Percentiles rank a stretch among this genome's conserved stretches.
phyloP scores from a whole-genome alignment of 2,329 filamentous ascomycete species.

The Fusarium mundagurra region DNA sequence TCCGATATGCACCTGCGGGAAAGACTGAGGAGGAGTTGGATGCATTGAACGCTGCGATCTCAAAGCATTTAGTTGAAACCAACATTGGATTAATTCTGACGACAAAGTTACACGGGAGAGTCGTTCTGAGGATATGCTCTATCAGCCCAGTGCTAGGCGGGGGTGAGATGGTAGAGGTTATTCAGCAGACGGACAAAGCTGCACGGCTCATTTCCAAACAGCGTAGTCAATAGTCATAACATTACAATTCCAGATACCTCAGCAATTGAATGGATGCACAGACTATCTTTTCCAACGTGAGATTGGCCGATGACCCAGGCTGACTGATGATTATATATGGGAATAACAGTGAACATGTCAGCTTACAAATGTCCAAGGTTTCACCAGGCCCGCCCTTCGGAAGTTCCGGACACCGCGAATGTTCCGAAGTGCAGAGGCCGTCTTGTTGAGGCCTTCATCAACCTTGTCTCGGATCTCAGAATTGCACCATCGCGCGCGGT shows the following conservation, averaged over 20 bases:
- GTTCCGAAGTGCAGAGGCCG: neutral
- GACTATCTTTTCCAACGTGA: rapidly evolving
- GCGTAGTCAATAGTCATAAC: neutral
- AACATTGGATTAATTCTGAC: neutral
- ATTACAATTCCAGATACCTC: neutral
- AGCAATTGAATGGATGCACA: neutral
- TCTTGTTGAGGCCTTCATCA: neutral
- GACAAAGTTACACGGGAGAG: neutral
- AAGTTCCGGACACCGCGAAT: neutral
- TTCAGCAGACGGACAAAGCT: neutral
- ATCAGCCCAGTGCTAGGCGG: neutral
- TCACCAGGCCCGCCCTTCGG: neutral
- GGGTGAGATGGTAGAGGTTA: neutral
- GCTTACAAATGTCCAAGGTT: neutral
- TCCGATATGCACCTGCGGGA: neutral
- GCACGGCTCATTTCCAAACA: neutral
- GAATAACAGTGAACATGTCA: neutral
- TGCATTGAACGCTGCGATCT: neutral
- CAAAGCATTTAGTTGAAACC: neutral
- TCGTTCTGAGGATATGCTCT: conserved; percentile 9
- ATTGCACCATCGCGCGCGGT: conserved; percentile 2
- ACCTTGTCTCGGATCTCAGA: neutral
- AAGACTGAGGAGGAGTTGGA: conserved; percentile 1
- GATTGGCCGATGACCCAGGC: neutral
- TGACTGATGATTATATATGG: neutral